Evolutionary conservation across 352 stramenopile genomes (phyloP).

Genomic region (Elongisporangium prolatum): DNA sequence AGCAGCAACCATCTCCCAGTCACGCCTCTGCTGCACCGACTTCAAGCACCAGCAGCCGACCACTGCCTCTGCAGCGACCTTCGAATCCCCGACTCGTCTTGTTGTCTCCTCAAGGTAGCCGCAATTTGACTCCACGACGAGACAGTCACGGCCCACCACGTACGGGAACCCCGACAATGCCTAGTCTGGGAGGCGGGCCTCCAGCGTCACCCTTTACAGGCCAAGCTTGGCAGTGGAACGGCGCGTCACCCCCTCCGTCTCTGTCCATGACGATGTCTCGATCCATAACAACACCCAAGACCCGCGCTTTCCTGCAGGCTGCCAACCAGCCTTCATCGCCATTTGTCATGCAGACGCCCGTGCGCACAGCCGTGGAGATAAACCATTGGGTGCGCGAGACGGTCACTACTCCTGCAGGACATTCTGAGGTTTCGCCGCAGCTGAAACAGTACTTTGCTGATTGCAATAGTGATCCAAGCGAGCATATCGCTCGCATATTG

Average conservation of each 20-base stretch:
- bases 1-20: constrained; percentile 7
- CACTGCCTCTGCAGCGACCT: constrained; percentile 5
- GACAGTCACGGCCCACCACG: neutral
- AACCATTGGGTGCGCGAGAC: constrained; percentile 80
- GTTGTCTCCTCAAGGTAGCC: neutral
- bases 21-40: constrained; percentile 9
- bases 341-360: constrained; percentile 52
- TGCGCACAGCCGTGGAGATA: constrained; percentile 76
- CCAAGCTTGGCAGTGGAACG: constrained; percentile 72
- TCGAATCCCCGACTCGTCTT: neutral
- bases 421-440: constrained; percentile 31
- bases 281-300: constrained; percentile 25
- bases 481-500: constrained; percentile 47
- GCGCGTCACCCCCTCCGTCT: constrained; percentile 37
- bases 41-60: constrained; percentile 6
- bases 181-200: constrained; percentile 1
- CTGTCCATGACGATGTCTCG: constrained; percentile 11
- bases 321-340: constrained; percentile 36
- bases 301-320: constrained; percentile 16
- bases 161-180: neutral
- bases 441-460: constrained; percentile 59
- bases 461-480: constrained; percentile 46
- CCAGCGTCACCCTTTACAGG: constrained; percentile 39
- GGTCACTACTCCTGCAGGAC: constrained; percentile 13
- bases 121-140: neutral